phyloP scores from a whole-genome alignment of 1,284 basidiomycete genomes.

The Pholiota adiposa region DNA sequence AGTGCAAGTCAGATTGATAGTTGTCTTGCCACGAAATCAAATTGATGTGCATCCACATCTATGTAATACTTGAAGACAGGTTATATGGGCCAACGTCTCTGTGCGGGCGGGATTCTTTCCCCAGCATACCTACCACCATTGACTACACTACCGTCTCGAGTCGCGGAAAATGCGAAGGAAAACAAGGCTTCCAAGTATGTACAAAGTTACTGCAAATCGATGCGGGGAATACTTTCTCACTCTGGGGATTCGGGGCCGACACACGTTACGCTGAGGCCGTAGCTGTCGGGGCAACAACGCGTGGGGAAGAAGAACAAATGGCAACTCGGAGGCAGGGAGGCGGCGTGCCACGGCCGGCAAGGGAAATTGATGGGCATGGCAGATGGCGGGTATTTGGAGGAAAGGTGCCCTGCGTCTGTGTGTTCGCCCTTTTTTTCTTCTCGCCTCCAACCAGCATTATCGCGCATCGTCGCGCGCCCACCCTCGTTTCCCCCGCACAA shows the following conservation, averaged over 20 bases:
- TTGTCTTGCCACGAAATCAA: neutral
- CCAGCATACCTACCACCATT: neutral
- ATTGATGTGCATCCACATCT: neutral
- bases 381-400: slow-evolving; percentile 1
- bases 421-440: slow-evolving; percentile 11
- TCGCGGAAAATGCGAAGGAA: too few species aligned
- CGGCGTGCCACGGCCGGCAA: neutral
- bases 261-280: neutral
- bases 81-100: too few species aligned
- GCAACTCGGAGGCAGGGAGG: neutral
- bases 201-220: too few species aligned
- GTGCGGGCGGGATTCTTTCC: neutral
- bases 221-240: too few species aligned
- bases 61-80: neutral
- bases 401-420: neutral
- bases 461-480: slow-evolving; percentile 20
- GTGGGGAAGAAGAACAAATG: too few species aligned
- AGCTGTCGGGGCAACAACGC: neutral
- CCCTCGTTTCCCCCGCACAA: slow-evolving; percentile 18
- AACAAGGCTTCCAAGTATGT: too few species aligned
- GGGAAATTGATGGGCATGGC: neutral
- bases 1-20: neutral
- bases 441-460: slow-evolving; percentile 7
- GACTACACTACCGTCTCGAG: neutral
- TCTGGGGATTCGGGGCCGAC: neutral